Conservation (phyloP, 495 filamentous ascomycete genomes). For the Hypoxylon perforatum region DNA sequence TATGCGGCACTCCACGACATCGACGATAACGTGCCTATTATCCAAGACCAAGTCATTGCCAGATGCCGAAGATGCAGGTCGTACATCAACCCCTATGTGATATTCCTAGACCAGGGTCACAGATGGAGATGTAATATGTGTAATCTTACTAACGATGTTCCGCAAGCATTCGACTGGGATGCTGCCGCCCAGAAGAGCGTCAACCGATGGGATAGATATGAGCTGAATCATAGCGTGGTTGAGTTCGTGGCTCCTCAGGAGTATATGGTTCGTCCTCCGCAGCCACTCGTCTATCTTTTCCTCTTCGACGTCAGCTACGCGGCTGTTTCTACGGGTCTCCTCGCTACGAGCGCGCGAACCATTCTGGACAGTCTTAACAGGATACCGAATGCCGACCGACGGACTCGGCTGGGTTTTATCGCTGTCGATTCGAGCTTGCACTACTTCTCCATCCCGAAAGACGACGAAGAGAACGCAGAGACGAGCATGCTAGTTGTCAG, state of each 20-base stretch:
- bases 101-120: slow-evolving; percentile 96
- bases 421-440: slow-evolving; percentile 94
- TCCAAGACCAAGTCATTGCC: slow-evolving; percentile 96
- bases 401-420: slow-evolving; percentile 93
- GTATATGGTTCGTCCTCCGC: slow-evolving; percentile 98
- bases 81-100: slow-evolving; percentile 97
- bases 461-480: slow-evolving; percentile 82
- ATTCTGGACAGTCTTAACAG: slow-evolving; percentile 95
- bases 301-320: slow-evolving; percentile 96
- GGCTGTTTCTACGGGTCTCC: slow-evolving; percentile 89
- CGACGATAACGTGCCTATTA: slow-evolving; percentile 89
- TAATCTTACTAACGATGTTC: slow-evolving; percentile 97
- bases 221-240: slow-evolving; percentile 93
- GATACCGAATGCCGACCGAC: slow-evolving; percentile 95
- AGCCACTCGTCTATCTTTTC: slow-evolving; percentile 98
- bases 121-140: slow-evolving; percentile 99
- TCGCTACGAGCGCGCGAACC: slow-evolving; percentile 92
- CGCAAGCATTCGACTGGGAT: slow-evolving; percentile 99
- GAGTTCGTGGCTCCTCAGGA: slow-evolving; percentile 98
- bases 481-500: slow-evolving; percentile 94
- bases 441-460: slow-evolving; percentile 93
- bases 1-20: slow-evolving; percentile 92
- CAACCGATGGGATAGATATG: slow-evolving; percentile 87
- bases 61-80: slow-evolving; percentile 93
- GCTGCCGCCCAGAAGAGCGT: slow-evolving; percentile 86